phyloP scores from a whole-genome alignment of 805 yeast genomes.

The Starmerella asiatica region DNA sequence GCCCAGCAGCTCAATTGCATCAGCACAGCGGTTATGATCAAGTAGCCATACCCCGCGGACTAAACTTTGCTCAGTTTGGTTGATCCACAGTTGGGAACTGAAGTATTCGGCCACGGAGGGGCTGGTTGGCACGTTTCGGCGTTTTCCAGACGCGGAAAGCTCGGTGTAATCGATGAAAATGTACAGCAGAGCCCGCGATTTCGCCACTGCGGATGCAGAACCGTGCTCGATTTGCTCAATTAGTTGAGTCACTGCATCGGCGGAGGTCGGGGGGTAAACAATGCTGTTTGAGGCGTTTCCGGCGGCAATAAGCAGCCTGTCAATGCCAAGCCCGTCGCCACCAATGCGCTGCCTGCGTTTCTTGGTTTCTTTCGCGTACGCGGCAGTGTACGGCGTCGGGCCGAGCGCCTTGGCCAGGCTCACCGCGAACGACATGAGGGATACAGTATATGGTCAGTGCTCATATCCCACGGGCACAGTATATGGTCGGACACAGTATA shows the following conservation, averaged over 20 bases:
- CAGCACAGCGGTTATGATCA: slow-evolving; percentile 10
- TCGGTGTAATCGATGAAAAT: slow-evolving; percentile 11
- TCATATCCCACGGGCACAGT: too few species aligned
- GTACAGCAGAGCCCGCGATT: slow-evolving; percentile 10
- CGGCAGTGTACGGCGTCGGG: slow-evolving; percentile 4
- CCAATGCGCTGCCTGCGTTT: slow-evolving; percentile 1
- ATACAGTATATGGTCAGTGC: too few species aligned
- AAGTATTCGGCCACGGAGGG: slow-evolving; percentile 14
- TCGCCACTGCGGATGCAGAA: not conserved
- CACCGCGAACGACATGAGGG: slow-evolving; percentile 18
- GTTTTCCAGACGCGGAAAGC: too few species aligned
- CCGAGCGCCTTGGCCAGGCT: slow-evolving; percentile 12
- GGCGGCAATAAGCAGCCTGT: slow-evolving; percentile 9
- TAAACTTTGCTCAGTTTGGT: slow-evolving; percentile 9
- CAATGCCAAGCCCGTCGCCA: slow-evolving; percentile 8
- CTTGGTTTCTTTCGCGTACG: slow-evolving; percentile 1
- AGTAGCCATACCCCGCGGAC: slow-evolving; percentile 13
- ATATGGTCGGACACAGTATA: too few species aligned
- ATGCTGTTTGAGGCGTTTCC: slow-evolving; percentile 1
- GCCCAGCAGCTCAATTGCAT: slow-evolving; percentile 10
- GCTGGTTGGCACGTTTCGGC: not conserved
- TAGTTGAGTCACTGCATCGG: slow-evolving; percentile 6
- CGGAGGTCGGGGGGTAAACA: slow-evolving; percentile 11
- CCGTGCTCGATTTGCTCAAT: slow-evolving; percentile 6
- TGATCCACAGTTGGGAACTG: slow-evolving; percentile 14